Percentiles rank a stretch among this genome's conserved stretches.
These are phyloP conservation scores for Podosphaera leucotricha DNA, from an alignment of 2,329 filamentous ascomycete species.

Conservation along the genomic window DNA sequence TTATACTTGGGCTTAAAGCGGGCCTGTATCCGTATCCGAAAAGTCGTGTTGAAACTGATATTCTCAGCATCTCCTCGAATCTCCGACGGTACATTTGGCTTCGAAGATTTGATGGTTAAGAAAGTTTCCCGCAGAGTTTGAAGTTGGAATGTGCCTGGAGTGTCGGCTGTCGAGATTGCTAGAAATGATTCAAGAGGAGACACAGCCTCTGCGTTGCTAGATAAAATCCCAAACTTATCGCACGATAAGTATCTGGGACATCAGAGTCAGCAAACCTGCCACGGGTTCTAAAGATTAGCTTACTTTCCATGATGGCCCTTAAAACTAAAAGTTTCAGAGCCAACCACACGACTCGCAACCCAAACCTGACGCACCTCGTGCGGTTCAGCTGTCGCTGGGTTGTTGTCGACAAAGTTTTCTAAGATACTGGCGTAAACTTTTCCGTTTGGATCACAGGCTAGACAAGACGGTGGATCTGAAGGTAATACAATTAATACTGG, in stretches of 20 bases:
- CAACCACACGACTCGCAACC: slow-evolving; percentile 64
- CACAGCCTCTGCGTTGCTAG: slow-evolving; percentile 58
- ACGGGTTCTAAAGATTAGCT: slow-evolving; percentile 5
- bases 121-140: slow-evolving; percentile 52
- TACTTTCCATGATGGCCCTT: slow-evolving; percentile 77
- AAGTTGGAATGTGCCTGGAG: slow-evolving; percentile 48
- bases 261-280: slow-evolving; percentile 2
- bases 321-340: slow-evolving; percentile 61
- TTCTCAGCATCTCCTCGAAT: slow-evolving; percentile 53
- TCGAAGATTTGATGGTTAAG: slow-evolving; percentile 31
- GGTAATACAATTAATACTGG: slow-evolving; percentile 67
- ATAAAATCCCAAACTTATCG: slow-evolving; percentile 60
- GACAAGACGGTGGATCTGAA: slow-evolving; percentile 44
- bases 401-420: slow-evolving; percentile 71
- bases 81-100: slow-evolving; percentile 29
- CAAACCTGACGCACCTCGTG: slow-evolving; percentile 93
- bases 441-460: slow-evolving; percentile 70
- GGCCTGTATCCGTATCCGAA: slow-evolving; percentile 82
- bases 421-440: slow-evolving; percentile 62
- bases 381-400: slow-evolving; percentile 69
- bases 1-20: slow-evolving; percentile 71
- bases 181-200: slow-evolving; percentile 64
- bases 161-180: slow-evolving; percentile 37
- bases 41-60: slow-evolving; percentile 43
- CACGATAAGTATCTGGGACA: slow-evolving; percentile 51